These are phyloP conservation scores for Lasiodiplodia theobromae DNA, from an alignment of 2,329 filamentous ascomycete genomes.

Conservation along the genomic window DNA sequence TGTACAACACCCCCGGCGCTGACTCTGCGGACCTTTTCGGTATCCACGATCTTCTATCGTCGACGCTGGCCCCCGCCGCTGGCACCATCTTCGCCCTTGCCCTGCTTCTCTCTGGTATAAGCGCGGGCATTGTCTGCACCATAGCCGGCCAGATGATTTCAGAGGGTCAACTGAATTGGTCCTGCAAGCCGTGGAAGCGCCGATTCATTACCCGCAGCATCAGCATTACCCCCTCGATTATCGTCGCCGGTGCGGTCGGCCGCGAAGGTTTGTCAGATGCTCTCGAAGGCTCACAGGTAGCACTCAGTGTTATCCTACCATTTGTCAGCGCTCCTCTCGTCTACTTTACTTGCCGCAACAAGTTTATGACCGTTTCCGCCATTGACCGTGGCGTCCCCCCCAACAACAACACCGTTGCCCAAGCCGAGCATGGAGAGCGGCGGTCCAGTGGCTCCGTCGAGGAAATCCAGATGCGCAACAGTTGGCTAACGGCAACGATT, in stretches of 20 bases:
- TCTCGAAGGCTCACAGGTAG: constrained; percentile 79
- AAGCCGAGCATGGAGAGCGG: constrained; percentile 28
- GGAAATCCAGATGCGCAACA: constrained; percentile 71
- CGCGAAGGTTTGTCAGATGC: constrained; percentile 73
- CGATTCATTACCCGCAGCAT: constrained; percentile 79
- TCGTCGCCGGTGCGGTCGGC: constrained; percentile 82
- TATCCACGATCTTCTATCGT: constrained; percentile 76
- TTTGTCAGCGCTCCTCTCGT: constrained; percentile 85
- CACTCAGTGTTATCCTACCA: constrained; percentile 77
- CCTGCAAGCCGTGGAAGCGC: constrained; percentile 76
- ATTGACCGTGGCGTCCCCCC: constrained; percentile 18
- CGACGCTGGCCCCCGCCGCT: constrained; percentile 74
- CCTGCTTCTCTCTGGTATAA: constrained; percentile 78
- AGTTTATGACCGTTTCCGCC: constrained; percentile 76
- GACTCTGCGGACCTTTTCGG: constrained; percentile 79
- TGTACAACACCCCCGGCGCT: constrained; percentile 60
- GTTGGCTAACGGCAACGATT: constrained; percentile 67
- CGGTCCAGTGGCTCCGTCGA: constrained; percentile 36
- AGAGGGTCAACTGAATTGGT: constrained; percentile 82
- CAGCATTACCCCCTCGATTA: constrained; percentile 81
- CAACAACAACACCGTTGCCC: constrained; percentile 1
- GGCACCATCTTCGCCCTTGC: constrained; percentile 86
- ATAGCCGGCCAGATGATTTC: constrained; percentile 90
- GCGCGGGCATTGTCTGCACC: constrained; percentile 86
- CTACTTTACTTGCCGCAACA: constrained; percentile 80